Conservation (phyloP, 179 eudicot species). For the Amaranthus tricolor region DNA sequence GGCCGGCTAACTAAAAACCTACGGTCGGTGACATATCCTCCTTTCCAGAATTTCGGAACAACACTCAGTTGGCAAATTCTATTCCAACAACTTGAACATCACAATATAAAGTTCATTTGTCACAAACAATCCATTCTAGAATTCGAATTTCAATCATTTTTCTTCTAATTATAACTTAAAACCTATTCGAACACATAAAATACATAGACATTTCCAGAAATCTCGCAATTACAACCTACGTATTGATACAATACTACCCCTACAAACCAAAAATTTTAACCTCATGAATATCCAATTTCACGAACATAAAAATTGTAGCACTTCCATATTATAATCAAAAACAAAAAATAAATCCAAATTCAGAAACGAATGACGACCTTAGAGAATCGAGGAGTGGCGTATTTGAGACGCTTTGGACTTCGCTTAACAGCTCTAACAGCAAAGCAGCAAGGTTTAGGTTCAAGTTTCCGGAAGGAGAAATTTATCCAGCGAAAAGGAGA, state of each 20-base stretch:
- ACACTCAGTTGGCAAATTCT: too few species aligned
- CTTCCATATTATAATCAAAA: neutral
- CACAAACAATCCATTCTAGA: too few species aligned
- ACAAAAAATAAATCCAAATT: neutral
- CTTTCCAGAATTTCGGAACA: neutral
- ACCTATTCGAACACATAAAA: too few species aligned
- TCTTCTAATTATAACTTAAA: too few species aligned
- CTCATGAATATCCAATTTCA: neutral
- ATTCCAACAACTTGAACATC: too few species aligned
- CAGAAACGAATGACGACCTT: slow-evolving; percentile 40
- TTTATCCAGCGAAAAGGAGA: slow-evolving; percentile 7
- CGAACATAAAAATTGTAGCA: neutral
- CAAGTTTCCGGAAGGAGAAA: slow-evolving; percentile 18
- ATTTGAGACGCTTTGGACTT: slow-evolving; percentile 88
- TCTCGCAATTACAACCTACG: too few species aligned
- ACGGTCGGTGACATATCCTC: neutral
- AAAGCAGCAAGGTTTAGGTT: slow-evolving; percentile 16
- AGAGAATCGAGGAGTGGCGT: slow-evolving; percentile 62
- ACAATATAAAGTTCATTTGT: too few species aligned
- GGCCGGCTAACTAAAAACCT: neutral
- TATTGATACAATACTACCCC: neutral
- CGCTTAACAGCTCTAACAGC: slow-evolving; percentile 41
- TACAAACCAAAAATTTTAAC: too few species aligned
- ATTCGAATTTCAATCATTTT: too few species aligned
- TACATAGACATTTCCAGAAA: too few species aligned